phyloP scores from a whole-genome alignment of 228 moss, liverwort and hornwort genomes.

The Sphagnum magellanicum region DNA sequence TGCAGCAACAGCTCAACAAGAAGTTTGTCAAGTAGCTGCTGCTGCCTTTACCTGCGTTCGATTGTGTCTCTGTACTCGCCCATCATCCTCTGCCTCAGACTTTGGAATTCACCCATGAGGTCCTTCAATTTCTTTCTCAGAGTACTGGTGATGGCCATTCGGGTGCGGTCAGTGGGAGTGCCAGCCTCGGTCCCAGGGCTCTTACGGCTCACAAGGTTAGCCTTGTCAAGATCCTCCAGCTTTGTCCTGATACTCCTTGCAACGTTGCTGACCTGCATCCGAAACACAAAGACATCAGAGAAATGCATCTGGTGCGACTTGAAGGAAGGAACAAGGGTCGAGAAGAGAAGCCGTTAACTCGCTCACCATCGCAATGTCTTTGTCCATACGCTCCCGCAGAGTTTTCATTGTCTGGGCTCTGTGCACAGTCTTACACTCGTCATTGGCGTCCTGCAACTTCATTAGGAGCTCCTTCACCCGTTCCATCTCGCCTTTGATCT shows the following conservation, averaged over 20 bases:
- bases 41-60: constrained; percentile 28
- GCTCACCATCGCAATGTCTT: constrained; percentile 5
- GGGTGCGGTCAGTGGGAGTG: constrained; percentile 51
- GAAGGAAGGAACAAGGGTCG: too few relatives aligned
- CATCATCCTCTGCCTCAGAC: constrained; percentile 43
- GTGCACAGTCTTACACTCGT: constrained; percentile 9
- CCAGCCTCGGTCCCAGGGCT: constrained; percentile 42
- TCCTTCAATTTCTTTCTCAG: constrained; percentile 56
- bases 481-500: constrained; percentile 10
- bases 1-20: too few relatives aligned
- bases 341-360: too few relatives aligned
- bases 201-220: constrained; percentile 39
- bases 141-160: constrained; percentile 52
- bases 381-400: constrained; percentile 8
- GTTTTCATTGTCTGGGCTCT: constrained; percentile 4
- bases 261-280: constrained; percentile 34
- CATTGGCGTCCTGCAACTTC: constrained; percentile 9
- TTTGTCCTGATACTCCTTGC: constrained; percentile 44
- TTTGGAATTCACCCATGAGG: constrained; percentile 52
- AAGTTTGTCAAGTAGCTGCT: too few relatives aligned
- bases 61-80: constrained; percentile 55
- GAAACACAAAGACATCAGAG: too few relatives aligned
- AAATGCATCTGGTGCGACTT: too few relatives aligned
- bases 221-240: constrained; percentile 46
- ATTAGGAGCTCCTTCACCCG: constrained; percentile 5